Evolutionary conservation across 2,329 filamentous ascomycete genomes (phyloP).

Genomic region (Xylariaceae sp.): DNA sequence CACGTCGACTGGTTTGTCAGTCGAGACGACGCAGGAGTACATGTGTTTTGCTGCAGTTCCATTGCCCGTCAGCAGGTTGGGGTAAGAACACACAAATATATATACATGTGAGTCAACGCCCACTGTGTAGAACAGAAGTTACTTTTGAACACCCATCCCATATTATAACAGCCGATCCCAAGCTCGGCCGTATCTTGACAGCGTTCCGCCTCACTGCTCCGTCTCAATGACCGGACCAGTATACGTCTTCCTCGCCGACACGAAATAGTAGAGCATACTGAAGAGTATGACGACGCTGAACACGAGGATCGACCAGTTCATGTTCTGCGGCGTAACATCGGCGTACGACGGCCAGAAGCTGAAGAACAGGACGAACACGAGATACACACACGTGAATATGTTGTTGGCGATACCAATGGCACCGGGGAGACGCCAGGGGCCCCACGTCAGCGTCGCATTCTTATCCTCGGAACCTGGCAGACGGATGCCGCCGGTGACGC

Average conservation of each 20-base stretch:
- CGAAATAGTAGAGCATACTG: slow-evolving; percentile 24
- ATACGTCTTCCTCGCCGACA: slow-evolving; percentile 24
- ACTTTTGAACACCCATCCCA: too few relatives aligned
- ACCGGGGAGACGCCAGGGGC: slow-evolving; percentile 22
- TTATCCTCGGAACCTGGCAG: slow-evolving; percentile 13
- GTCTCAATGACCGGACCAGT: slow-evolving; percentile 22
- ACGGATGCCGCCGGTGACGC: slow-evolving; percentile 21
- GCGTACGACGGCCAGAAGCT: slow-evolving; percentile 24
- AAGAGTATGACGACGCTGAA: slow-evolving; percentile 23
- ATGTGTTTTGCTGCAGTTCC: too few relatives aligned
- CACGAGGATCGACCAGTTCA: slow-evolving; percentile 25
- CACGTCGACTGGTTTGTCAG: too few relatives aligned
- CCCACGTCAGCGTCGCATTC: slow-evolving; percentile 19
- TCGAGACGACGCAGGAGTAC: too few relatives aligned
- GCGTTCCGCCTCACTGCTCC: not conserved
- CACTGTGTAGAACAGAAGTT: too few relatives aligned
- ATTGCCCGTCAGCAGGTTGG: too few relatives aligned
- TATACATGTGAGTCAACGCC: too few relatives aligned
- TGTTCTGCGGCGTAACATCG: slow-evolving; percentile 23
- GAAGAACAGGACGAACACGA: slow-evolving; percentile 24
- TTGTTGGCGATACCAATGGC: slow-evolving; percentile 23
- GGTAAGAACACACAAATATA: too few relatives aligned
- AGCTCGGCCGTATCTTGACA: too few relatives aligned
- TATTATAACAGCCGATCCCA: too few relatives aligned
- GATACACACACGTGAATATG: slow-evolving; percentile 20